These are phyloP conservation scores for Penicillium simplicissimum DNA, from an alignment of 495 filamentous ascomycete genomes.

Conservation along the genomic window DNA sequence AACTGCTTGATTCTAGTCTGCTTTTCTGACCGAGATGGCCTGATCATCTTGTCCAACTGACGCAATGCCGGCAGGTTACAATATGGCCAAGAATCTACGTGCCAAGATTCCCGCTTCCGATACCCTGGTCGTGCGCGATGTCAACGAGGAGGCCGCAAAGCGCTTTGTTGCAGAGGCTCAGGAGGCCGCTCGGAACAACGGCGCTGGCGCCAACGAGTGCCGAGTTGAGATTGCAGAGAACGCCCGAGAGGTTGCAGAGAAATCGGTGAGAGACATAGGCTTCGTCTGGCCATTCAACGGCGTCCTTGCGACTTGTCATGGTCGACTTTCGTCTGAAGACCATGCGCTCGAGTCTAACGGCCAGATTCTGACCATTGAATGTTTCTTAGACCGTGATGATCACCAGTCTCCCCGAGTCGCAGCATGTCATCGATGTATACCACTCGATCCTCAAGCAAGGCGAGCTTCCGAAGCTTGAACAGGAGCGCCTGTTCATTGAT, in stretches of 20 bases:
- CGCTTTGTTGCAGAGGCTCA: conserved; percentile 62
- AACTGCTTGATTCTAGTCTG: neutral
- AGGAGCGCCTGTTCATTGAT: conserved; percentile 72
- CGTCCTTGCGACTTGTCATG: neutral
- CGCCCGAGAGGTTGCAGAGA: conserved; percentile 64
- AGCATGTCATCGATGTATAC: conserved; percentile 76
- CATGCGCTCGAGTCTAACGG: neutral
- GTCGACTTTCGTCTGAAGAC: neutral
- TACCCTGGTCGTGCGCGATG: conserved; percentile 69
- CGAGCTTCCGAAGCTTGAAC: conserved; percentile 39
- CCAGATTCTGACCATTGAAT: conserved; percentile 11
- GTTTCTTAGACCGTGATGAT: conserved; percentile 66
- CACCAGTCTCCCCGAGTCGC: conserved; percentile 77
- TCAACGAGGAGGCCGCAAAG: conserved; percentile 61
- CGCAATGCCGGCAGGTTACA: conserved; percentile 56
- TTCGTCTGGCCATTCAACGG: conserved; percentile 1
- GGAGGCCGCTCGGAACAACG: conserved; percentile 34
- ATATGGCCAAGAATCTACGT: conserved; percentile 87
- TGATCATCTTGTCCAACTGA: conserved; percentile 1
- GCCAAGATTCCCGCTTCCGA: conserved; percentile 71
- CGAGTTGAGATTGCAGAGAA: conserved; percentile 57
- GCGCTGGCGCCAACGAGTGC: conserved; percentile 37
- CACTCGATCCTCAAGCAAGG: conserved; percentile 57
- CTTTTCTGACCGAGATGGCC: conserved; percentile 1
- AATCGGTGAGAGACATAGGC: conserved; percentile 62